phyloP scores from a whole-genome alignment of 768 basidiomycete species.

The Mycena crocata region DNA sequence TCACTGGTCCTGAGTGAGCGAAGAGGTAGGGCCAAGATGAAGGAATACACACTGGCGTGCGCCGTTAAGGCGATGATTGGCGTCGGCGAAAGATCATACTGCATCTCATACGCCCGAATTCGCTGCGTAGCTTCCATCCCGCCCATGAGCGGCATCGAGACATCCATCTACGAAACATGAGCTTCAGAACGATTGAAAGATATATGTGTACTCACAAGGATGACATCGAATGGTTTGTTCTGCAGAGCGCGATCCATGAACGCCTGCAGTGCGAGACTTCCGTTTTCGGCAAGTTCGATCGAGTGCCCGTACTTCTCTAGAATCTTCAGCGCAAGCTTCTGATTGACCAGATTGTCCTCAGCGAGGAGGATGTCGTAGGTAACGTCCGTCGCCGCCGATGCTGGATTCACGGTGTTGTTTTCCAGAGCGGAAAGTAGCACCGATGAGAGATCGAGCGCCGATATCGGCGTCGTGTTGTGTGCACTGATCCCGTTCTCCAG shows the following conservation, averaged over 20 bases:
- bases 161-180: slow-evolving; percentile 80
- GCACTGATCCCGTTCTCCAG: slow-evolving; percentile 96
- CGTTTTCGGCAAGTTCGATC: slow-evolving; percentile 98
- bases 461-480: slow-evolving; percentile 92
- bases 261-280: slow-evolving; percentile 91
- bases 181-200: slow-evolving; percentile 1
- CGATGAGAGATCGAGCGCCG: slow-evolving; percentile 88
- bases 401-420: slow-evolving; percentile 91
- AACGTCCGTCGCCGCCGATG: slow-evolving; percentile 86
- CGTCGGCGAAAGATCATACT: slow-evolving; percentile 74
- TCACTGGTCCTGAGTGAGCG: slow-evolving; percentile 64
- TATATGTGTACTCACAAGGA: slow-evolving; percentile 72
- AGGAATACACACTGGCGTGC: slow-evolving; percentile 87
- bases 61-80: slow-evolving; percentile 98
- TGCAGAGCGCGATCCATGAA: slow-evolving; percentile 83
- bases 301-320: slow-evolving; percentile 95
- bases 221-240: slow-evolving; percentile 87
- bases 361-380: slow-evolving; percentile 94
- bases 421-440: slow-evolving; percentile 95
- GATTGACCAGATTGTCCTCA: slow-evolving; percentile 96
- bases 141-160: slow-evolving; percentile 98
- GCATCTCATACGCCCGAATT: slow-evolving; percentile 86
- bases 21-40: background rate
- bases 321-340: slow-evolving; percentile 96
- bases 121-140: slow-evolving; percentile 97